Conservation (phyloP, 768 basidiomycete species). For the Hygrophoropsis aurantiaca region DNA sequence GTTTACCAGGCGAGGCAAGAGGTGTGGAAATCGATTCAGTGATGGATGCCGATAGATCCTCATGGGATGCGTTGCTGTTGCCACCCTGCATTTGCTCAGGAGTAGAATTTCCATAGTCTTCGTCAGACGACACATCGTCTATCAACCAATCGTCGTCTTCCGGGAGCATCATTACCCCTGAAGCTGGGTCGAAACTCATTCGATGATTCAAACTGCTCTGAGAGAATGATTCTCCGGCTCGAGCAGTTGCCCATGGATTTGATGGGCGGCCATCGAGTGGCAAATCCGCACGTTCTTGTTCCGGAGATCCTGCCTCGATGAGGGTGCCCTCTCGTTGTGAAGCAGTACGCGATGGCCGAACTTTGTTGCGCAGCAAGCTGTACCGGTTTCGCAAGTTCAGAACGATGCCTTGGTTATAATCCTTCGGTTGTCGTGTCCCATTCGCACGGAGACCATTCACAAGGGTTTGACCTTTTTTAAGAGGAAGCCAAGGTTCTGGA, state of each 20-base stretch:
- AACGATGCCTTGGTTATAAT: slow-evolving; percentile 67
- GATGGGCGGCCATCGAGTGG: slow-evolving; percentile 24
- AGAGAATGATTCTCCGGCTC: slow-evolving; percentile 19
- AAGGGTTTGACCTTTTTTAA: slow-evolving; percentile 78
- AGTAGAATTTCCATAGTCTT: slow-evolving; percentile 39
- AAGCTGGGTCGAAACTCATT: slow-evolving; percentile 81
- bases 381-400: slow-evolving; percentile 77
- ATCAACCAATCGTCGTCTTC: slow-evolving; percentile 69
- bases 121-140: slow-evolving; percentile 48
- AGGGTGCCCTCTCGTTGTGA: slow-evolving; percentile 5
- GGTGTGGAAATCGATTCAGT: slow-evolving; percentile 17
- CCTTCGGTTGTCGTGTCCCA: slow-evolving; percentile 36
- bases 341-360: slow-evolving; percentile 7
- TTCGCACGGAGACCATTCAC: slow-evolving; percentile 49
- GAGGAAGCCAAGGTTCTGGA: slow-evolving; percentile 91
- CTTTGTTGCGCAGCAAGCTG: slow-evolving; percentile 46
- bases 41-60: slow-evolving; percentile 15
- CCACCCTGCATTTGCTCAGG: slow-evolving; percentile 20
- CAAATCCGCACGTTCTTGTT: slow-evolving; percentile 21
- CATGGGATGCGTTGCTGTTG: slow-evolving; percentile 16
- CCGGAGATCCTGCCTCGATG: slow-evolving; percentile 1
- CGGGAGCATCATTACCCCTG: slow-evolving; percentile 86
- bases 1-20: slow-evolving; percentile 42
- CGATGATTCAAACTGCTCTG: slow-evolving; percentile 48
- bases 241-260: slow-evolving; percentile 69